phyloP scores from a whole-genome alignment of 2,329 filamentous ascomycete species.

The Botrytis galanthina region DNA sequence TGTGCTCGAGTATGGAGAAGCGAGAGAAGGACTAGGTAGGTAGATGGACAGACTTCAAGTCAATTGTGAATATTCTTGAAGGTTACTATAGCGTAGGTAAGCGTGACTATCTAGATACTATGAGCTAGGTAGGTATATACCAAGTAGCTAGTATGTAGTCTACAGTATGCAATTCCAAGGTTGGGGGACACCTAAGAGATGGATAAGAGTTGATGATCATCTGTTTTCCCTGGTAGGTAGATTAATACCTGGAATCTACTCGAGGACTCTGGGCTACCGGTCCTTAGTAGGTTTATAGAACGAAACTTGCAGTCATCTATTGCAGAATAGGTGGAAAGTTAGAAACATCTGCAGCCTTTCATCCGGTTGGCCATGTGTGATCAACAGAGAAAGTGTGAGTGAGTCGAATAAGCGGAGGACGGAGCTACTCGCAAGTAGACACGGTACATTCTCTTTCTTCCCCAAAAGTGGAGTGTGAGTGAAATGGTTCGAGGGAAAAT shows the following conservation, averaged over 20 bases:
- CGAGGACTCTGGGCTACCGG: not conserved
- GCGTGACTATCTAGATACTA: not conserved
- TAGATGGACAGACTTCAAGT: not conserved
- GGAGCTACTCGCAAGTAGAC: not conserved
- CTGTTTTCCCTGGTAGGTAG: not conserved
- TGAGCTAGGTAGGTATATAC: not conserved
- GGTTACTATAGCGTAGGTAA: not conserved
- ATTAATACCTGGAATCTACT: too few relatives aligned
- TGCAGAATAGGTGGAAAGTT: not conserved
- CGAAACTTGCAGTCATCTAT: not conserved
- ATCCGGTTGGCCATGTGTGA: not conserved
- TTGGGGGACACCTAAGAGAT: not conserved
- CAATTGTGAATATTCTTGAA: not conserved
- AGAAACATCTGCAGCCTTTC: not conserved
- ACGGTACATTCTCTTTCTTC: not conserved
- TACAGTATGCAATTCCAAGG: not conserved
- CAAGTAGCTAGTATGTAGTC: not conserved
- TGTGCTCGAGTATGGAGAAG: not conserved
- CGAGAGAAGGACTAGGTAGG: not conserved
- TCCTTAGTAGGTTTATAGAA: not conserved
- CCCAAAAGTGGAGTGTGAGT: not conserved
- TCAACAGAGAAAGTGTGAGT: not conserved
- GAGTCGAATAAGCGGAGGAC: not conserved
- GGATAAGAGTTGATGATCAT: not conserved
- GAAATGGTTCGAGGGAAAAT: not conserved